Base-by-base conservation (phyloP, 140 eudicot species). In the Bidens hawaiensis region DNA sequence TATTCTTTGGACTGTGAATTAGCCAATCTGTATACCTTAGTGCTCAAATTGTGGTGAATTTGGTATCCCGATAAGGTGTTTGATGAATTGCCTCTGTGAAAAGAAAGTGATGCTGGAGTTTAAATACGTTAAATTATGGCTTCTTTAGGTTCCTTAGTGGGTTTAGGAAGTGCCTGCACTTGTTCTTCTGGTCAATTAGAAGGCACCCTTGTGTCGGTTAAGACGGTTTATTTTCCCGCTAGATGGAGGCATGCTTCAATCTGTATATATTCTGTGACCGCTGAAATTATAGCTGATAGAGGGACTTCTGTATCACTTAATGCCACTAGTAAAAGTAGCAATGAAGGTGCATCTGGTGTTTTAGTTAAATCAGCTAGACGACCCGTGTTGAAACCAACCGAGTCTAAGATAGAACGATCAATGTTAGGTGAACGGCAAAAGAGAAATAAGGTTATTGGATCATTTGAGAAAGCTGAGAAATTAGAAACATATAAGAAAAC, bases 391-490 rank as follows among this genome's bases (percentile, higher is more conserved):
- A 78, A 80, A 60, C 59, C 86, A 23, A 55, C 78, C 0, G 85
- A 69, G 61, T 26, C 87, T 27, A 77, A 73, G 42, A 57, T 50
- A 15, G 82, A 78, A 41, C 73, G 65, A 27, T 73, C 42, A 55
- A 63, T 60, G 75, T 81, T 60, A 10, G 60, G 64, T n/a, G 83
- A 31, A 58, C 68, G 65, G 56, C 87, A 73, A 68, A 96, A 87
- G 79, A 76, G 80, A 46, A 80, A 67, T 64, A 84, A 80, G 76
- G 89, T 85, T 73, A 80, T 87, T 63, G 95, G 87, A 43, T 87
- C 98, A 13, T 68, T 87, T 40, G 98, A 87, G 73, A 85, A 78
- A 73, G 96, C 79, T 0, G 98, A 87, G 82, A 85, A 80, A 30
- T 53, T 82, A 38, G 96, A 87, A 75, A 78, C 82, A 31, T 63